Base-by-base conservation (phyloP, 2,329 filamentous ascomycete species). In the Alternaria consortialis region DNA sequence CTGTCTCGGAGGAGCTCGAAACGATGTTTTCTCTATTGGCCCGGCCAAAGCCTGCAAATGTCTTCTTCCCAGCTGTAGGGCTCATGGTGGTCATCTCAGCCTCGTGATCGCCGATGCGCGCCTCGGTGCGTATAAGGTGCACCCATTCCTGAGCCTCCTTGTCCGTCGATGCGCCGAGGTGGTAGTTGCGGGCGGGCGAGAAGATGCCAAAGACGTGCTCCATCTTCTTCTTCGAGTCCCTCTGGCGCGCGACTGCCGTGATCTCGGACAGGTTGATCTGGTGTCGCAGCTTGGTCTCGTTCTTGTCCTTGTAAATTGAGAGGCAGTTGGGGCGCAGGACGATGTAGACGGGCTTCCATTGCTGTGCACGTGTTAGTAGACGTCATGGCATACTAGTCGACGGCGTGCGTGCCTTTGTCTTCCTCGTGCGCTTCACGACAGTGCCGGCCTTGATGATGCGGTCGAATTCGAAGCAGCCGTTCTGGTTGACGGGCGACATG, bases 391-490 rank as follows among this genome's bases (percentile, higher is more conserved):
- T 6, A 37, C 25, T 27, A 13, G 31, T 15, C 25, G 15, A 20
- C 6, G 17, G 23, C 27, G 44, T 44, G 40, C 39, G 39, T 56
- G 52, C 53, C 53, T 56, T 97, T 62, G 94, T 98, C 83, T 94
- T 97, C 72, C 94, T 91, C 17, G 93, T 96, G 69, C 94, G 88
- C 80, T 97, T 97, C 74, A 91, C 87, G 39, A 97, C 89, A 68
- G 90, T 91, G 60, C 94, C 94, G 58, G 90, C 89, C 82, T 97
- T 98, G 78, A 98, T 86, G 56, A 98, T 92, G 52, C 93, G 90
- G 79, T 99, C 95, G 74, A 96, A 97, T 74, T 95, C 94, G 78
- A 97, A 99, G 79, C 93, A 95, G 64, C 95, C 95, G 79, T 97
- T 94, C 79, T 97, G 90, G 76, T 94, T 97, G 66, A 98, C 93